These are phyloP conservation scores for Solanum bulbocastanum DNA, from an alignment of 257 asterid genomes.

Conservation along the genomic window DNA sequence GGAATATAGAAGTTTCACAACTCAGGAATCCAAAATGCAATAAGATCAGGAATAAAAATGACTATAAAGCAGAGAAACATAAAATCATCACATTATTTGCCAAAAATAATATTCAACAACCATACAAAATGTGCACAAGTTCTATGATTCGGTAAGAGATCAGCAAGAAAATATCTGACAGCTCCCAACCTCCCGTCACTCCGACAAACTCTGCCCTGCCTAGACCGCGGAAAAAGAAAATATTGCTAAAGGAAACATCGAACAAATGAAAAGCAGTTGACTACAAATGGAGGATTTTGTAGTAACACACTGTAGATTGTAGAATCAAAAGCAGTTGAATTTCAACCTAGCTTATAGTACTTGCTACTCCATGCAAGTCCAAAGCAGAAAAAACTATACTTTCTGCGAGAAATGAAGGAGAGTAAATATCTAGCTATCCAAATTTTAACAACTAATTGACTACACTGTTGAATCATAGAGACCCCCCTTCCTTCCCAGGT, in stretches of 20 bases:
- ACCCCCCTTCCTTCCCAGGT: neutral
- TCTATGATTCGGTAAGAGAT: neutral
- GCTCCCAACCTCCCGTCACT: neutral
- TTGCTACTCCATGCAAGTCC: neutral
- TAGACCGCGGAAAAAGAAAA: neutral
- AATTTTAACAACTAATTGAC: neutral
- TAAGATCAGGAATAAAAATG: neutral
- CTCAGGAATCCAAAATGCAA: slow-evolving; percentile 1
- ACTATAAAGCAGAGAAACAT: neutral
- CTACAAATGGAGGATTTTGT: neutral
- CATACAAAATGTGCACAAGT: neutral
- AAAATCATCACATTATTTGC: neutral
- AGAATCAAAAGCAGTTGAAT: neutral
- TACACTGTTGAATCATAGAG: neutral
- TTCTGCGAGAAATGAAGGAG: neutral
- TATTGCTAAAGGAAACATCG: neutral
- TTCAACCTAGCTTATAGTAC: neutral
- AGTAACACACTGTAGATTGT: neutral
- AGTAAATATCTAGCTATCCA: neutral
- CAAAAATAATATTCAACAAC: neutral
- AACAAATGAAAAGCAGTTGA: neutral
- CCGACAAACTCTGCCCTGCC: neutral
- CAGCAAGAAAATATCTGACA: neutral
- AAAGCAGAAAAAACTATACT: neutral
- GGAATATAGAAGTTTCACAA: neutral